Evolutionary conservation across 371 early-diverging fungal genomes (phyloP), one percentile per base, ranked within the genome.

Genomic region (Parasitella parasitica): DNA sequence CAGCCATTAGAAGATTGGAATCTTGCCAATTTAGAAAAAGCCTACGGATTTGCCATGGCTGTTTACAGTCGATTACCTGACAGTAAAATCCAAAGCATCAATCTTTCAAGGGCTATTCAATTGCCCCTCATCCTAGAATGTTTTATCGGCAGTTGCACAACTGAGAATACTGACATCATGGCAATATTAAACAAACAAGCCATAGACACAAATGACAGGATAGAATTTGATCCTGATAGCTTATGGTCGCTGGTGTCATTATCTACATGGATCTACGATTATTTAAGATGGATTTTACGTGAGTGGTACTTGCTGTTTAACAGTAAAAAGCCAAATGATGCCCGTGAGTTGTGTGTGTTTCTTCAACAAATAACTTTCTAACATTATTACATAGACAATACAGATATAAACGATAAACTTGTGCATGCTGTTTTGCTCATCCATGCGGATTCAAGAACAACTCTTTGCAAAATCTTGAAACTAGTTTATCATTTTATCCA

Each of bases 211-310:
- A 54, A 13, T 35, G 54, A 46, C 6, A 46, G 41, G 12, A 15
- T 72, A 11, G 70, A 69, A 43, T 72, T 72, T 50, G 67, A 70
- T 27, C 28, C 69, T 16, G 70, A 71, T 48, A 70, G 71, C 48
- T 51, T 80, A 57, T 80, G 77, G 77, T 77, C 80, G 0, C 38
- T 80, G 15, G 57, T 71, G 18, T 67, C 75, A 3, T 54, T 80
- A 11, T 62, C 77, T 1, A 69, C 46, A 5, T 80, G 80, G 80
- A 66, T 61, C 4, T 62, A 69, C 18, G 73, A 76, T 37, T 75
- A 66, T 50, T 54, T 73, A 15, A 58, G 66, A 41, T 77, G 77
- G 77, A 50, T 71, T 13, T 54, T 80, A 36, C 68, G 61, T 28
- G 71, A 76, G 54, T 76, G 77, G 79, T 63, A 72, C 48, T 53